Percentiles rank a stretch among this genome's conserved stretches.
phyloP scores from a whole-genome alignment of 805 yeast genomes.

The Candida gorgasii region DNA sequence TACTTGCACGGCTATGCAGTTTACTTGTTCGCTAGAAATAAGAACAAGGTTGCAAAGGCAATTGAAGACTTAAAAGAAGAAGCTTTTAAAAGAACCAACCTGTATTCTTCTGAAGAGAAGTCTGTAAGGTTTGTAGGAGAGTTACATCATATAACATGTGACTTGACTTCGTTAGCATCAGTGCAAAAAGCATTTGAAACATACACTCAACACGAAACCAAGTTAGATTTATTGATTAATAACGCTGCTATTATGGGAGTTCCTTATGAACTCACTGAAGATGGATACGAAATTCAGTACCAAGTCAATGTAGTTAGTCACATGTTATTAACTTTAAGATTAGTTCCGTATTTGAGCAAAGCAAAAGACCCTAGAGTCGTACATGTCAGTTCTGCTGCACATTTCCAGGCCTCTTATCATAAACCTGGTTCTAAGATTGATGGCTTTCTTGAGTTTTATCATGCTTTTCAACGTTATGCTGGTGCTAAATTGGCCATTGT shows the following conservation, averaged over 20 bases:
- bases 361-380: conserved; percentile 30
- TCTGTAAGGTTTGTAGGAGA: conserved; percentile 45
- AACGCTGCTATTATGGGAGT: conserved; percentile 45
- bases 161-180: conserved; percentile 44
- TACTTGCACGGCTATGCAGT: conserved; percentile 41
- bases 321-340: conserved; percentile 29
- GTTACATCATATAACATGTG: conserved; percentile 53
- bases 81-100: conserved; percentile 26
- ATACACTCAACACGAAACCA: conserved; percentile 25
- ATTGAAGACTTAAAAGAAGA: conserved; percentile 33
- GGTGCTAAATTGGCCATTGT: conserved; percentile 35
- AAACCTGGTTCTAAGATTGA: conserved; percentile 26
- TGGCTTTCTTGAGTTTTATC: conserved; percentile 25
- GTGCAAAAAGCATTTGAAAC: conserved; percentile 27
- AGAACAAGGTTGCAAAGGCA: conserved; percentile 30
- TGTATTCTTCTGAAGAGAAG: conserved; percentile 9
- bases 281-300: conserved; percentile 41
- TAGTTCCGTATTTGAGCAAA: conserved; percentile 28
- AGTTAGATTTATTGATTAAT: conserved; percentile 35
- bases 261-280: conserved; percentile 36
- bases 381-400: conserved; percentile 34
- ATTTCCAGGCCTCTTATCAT: conserved; percentile 21
- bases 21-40: conserved; percentile 39
- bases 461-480: conserved; percentile 37
- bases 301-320: conserved; percentile 41